phyloP scores from a whole-genome alignment of 441 rosid genomes.

The Arabidopsis lyrata region DNA sequence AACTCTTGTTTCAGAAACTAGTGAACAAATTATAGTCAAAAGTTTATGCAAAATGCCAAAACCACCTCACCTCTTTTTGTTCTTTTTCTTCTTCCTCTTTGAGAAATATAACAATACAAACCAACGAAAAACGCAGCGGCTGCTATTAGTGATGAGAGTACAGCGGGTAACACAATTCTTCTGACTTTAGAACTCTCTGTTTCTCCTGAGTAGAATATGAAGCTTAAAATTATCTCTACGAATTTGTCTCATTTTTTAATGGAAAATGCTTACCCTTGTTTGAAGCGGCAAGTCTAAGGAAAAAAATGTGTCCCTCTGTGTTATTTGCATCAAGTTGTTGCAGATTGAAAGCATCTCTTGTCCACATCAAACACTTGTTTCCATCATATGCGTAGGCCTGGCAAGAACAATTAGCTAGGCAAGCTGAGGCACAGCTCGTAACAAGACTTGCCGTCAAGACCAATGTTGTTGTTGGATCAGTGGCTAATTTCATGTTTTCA shows the following conservation, averaged over 20 bases:
- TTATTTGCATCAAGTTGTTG: not conserved
- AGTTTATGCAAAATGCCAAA: not conserved
- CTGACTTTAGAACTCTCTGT: not conserved
- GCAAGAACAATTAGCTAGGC: slow-evolving; percentile 15
- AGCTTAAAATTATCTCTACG: not conserved
- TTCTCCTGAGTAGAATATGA: not conserved
- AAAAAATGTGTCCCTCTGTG: not conserved
- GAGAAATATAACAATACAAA: not conserved
- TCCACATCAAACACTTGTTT: not conserved
- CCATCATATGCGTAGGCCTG: not conserved
- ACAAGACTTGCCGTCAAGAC: not conserved
- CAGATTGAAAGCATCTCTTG: not conserved
- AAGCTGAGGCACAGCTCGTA: not conserved
- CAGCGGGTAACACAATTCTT: not conserved
- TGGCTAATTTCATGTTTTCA: not conserved
- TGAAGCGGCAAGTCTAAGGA: not conserved
- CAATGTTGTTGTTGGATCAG: slow-evolving; percentile 11
- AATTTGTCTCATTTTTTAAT: not conserved
- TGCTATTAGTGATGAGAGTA: not conserved
- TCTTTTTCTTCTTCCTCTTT: not conserved
- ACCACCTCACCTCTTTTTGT: not conserved
- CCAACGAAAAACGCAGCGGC: not conserved
- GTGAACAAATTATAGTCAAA: not conserved
- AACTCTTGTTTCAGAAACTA: not conserved
- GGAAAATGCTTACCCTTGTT: not conserved